Evolutionary conservation across 2,329 filamentous ascomycete genomes (phyloP).

Genomic region (Trichoderma koningiopsis): DNA sequence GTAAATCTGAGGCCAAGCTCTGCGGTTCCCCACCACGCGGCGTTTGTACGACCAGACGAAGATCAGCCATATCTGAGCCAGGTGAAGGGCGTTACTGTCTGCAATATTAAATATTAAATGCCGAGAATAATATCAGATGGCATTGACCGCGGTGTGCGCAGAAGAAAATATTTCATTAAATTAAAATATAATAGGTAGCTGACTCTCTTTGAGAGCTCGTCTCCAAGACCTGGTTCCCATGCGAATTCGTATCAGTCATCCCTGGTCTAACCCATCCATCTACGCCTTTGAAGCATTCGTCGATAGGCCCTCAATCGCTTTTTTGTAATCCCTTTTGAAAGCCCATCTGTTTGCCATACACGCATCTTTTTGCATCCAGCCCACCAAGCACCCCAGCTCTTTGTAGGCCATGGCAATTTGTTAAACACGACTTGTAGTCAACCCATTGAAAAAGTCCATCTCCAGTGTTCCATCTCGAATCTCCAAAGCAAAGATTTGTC

Average conservation of each 20-base stretch:
- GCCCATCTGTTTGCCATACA: conserved; percentile 16
- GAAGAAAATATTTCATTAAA: conserved; percentile 21
- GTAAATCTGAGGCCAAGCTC: conserved; percentile 15
- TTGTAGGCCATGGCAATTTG: not conserved
- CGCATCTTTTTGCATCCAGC: not conserved
- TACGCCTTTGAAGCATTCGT: conserved; percentile 20
- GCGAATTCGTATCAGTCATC: conserved; percentile 22
- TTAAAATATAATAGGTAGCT: conserved; percentile 14
- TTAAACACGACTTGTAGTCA: not conserved
- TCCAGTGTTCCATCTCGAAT: not conserved
- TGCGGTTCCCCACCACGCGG: conserved; percentile 19
- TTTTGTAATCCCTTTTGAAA: not conserved
- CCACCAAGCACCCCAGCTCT: not conserved
- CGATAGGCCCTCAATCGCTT: conserved; percentile 7
- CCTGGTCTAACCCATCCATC: conserved; percentile 26
- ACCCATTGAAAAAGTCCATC: not conserved
- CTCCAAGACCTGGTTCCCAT: conserved; percentile 21
- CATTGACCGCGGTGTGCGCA: not conserved
- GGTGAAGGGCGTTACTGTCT: not conserved
- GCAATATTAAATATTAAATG: not conserved
- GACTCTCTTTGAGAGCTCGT: conserved; percentile 22
- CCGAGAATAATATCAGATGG: too few species aligned
- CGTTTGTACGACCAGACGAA: not conserved
- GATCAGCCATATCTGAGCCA: not conserved
- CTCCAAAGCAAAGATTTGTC: not conserved